Conservation (phyloP, 2,329 filamentous ascomycete species). For the Xenoacremonium recifei region DNA sequence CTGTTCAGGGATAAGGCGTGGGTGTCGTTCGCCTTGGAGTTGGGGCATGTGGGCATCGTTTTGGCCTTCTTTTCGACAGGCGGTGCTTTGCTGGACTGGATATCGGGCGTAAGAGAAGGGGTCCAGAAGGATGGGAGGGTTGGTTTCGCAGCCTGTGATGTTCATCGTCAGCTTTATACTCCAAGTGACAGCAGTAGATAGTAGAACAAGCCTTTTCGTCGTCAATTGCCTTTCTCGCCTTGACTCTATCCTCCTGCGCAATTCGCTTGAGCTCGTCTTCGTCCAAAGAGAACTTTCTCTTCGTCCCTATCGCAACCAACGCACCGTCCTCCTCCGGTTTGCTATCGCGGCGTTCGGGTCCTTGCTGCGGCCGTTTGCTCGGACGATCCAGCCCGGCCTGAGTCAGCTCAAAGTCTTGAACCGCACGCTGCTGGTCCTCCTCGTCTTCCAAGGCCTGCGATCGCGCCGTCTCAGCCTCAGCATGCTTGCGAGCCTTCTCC, state of each 20-base stretch:
- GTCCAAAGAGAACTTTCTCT: slow-evolving; percentile 75
- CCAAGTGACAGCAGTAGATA: neutral
- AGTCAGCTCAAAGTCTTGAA: slow-evolving; percentile 80
- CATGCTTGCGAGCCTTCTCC: slow-evolving; percentile 63
- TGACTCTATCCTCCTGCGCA: slow-evolving; percentile 66
- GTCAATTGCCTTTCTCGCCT: slow-evolving; percentile 68
- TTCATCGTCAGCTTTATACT: slow-evolving; percentile 10
- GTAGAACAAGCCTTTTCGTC: slow-evolving; percentile 61
- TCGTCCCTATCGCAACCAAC: slow-evolving; percentile 32
- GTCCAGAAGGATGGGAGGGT: slow-evolving; percentile 90
- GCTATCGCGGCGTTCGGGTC: slow-evolving; percentile 3
- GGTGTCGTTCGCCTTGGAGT: slow-evolving; percentile 61
- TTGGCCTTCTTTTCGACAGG: slow-evolving; percentile 62
- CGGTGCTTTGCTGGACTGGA: slow-evolving; percentile 47
- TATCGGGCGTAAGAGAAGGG: slow-evolving; percentile 72
- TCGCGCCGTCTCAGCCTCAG: slow-evolving; percentile 61
- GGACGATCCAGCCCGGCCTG: slow-evolving; percentile 64
- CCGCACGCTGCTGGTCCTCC: slow-evolving; percentile 67
- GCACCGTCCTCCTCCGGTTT: slow-evolving; percentile 3
- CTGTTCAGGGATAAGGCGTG: slow-evolving; percentile 78
- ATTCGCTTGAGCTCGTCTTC: slow-evolving; percentile 72
- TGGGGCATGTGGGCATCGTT: slow-evolving; percentile 71
- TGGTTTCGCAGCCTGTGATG: slow-evolving; percentile 56
- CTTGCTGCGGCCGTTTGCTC: slow-evolving; percentile 33
- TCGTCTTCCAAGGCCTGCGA: slow-evolving; percentile 60